Evolutionary conservation across 169 alveolate genomes (phyloP), one percentile per base, ranked within the genome.

Genomic region (Eimeria acervulina): DNA sequence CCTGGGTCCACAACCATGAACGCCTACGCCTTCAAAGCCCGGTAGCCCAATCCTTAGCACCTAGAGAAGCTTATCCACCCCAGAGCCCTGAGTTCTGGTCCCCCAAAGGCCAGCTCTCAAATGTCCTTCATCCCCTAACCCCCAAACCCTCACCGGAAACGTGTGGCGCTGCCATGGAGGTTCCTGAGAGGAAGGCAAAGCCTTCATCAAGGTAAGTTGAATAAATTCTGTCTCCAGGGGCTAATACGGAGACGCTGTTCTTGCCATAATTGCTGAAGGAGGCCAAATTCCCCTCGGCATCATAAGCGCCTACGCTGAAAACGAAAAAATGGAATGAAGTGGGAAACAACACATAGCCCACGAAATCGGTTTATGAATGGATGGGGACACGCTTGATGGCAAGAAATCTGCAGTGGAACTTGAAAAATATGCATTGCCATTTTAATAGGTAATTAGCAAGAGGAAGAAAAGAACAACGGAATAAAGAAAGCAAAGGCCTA

Each of bases 151-250:
- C 95, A 85, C 98, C 98, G 31, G 98, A 94, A 40, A 97, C 98
- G 66, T 95, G 95, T 26, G 98, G 98, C 10, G 97, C 80, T 19
- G 98, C 97, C 98, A 97, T 97, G 80, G 98, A 97, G 21, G 98
- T 97, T 40, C 98, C 98, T 21, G 98, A 97, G n/a, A 93, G 72
- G 33, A 70, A 63, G 47, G 78, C 78, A 61, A 91, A 97, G 63
- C 95, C 94, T 12, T 78, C 80, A 17, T 95, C 93, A 12, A 97
- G 93, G 51, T 81, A 92, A 26, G 98, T 97, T 36, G 97, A 96
- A 78, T 93, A 68, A 6, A 97, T 96, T 51, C 93, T 95, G 36
- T 84, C 97, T 44, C 98, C 98, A 19, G 98, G 98, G 28, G 98
- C 98, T 36, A 96, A 96, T 80, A 96, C 28, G 63, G 96, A 97